These are phyloP conservation scores for Penicillium thymicola DNA, from an alignment of 2,329 filamentous ascomycete species.

Conservation along the genomic window DNA sequence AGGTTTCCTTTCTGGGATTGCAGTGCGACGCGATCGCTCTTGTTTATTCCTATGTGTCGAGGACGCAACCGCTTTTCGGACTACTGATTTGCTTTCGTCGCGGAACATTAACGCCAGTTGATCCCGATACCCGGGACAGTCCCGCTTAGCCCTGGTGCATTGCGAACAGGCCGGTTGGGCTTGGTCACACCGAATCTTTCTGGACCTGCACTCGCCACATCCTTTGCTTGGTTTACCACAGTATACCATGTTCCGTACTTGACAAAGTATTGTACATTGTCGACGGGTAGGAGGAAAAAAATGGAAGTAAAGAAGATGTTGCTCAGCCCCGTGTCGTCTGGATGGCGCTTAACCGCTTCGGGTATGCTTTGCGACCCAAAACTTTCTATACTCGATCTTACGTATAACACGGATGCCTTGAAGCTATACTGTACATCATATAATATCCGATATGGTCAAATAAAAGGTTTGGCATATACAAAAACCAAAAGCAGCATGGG, in stretches of 20 bases:
- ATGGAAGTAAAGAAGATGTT: neutral
- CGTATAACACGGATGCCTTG: neutral
- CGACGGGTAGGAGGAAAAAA: neutral
- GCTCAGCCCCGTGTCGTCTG: neutral
- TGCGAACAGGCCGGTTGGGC: slow-evolving; percentile 60
- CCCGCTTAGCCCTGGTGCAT: slow-evolving; percentile 58
- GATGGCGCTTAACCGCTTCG: slow-evolving; percentile 4
- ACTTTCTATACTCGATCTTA: neutral
- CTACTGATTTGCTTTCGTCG: slow-evolving; percentile 62
- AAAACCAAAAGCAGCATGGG: neutral
- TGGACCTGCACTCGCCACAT: slow-evolving; percentile 43
- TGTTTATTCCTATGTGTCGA: slow-evolving; percentile 19
- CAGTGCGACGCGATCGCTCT: slow-evolving; percentile 21
- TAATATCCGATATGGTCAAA: neutral
- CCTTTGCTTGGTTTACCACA: slow-evolving; percentile 46
- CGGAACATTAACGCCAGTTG: slow-evolving; percentile 64
- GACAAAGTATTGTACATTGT: neutral
- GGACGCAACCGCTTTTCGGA: slow-evolving; percentile 51
- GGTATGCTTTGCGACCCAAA: slow-evolving; percentile 11
- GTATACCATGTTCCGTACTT: slow-evolving; percentile 36
- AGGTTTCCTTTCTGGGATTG: slow-evolving; percentile 26
- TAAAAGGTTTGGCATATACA: neutral
- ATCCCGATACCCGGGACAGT: slow-evolving; percentile 63
- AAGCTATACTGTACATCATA: too few species aligned
- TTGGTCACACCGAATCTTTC: slow-evolving; percentile 57